Evolutionary conservation across 2,329 filamentous ascomycete species (phyloP), one percentile per base, ranked within the genome.

Genomic region (Gliomastix tumulicola): DNA sequence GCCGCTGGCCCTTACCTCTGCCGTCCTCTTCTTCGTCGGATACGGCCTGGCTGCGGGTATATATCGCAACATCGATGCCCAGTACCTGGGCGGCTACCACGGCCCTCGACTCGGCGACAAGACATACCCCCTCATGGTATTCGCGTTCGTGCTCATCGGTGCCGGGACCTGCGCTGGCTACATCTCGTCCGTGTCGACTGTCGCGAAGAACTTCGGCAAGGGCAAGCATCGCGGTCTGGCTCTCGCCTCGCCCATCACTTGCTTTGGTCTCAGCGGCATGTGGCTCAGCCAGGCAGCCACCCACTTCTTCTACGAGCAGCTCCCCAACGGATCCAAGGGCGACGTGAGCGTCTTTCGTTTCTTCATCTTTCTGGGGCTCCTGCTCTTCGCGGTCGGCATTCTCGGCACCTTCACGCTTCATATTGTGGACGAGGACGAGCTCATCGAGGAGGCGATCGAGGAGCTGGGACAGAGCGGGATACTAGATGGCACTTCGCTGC

Each of bases 121-220:
- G 74, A 82, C 88, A 0, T 88, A 94, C 48, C 75, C 74, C 46
- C 68, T 84, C 48, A 95, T 98, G 90, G 67, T 96, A 6, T 55
- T 87, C 37, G 82, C 88, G 1, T 98, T 97, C 57, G 71, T 89
- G 32, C 74, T 76, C 35, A 79, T 98, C 40, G 92, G 92, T 3
- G 74, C 82, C 43, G 90, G 79, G 6, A 96, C 90, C 1, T 86
- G 84, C 45, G 79, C 78, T 57, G 88, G 97, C 79, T 98, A 97
- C 59, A 71, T 97, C 38, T 76, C 82, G 35, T 83, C 88, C 3
- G 83, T 98, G n/a, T 90, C 90, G 7, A 94, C 90, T 0, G 95
- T 88, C 54, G 92, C 92, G 23, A 98, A 98, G 77, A 98, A 97
- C 63, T 98, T 97, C 62, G 89, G 89, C 34, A 80, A 84, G 42